phyloP scores from a whole-genome alignment of 2,329 filamentous ascomycete genomes.

The Xylaria multiplex region DNA sequence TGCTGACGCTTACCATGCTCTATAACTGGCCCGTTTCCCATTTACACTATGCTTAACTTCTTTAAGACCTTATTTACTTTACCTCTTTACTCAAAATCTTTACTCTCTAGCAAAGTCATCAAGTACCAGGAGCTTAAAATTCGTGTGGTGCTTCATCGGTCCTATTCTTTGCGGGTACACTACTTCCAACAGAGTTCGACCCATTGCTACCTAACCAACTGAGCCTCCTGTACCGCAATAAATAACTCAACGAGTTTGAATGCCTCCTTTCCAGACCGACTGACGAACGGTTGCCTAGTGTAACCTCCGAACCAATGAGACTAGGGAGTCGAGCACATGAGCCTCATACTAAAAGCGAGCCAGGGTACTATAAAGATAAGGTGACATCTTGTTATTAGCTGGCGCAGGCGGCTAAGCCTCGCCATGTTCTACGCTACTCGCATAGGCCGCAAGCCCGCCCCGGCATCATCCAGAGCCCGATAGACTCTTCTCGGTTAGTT shows the following conservation, averaged over 20 bases:
- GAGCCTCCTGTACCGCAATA: background rate
- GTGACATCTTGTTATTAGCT: constrained; percentile 28
- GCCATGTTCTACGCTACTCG: constrained; percentile 4
- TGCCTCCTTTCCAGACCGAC: background rate
- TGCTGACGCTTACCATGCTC: too few relatives aligned
- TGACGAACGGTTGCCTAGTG: background rate
- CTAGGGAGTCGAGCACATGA: background rate
- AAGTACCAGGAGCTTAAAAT: too few relatives aligned
- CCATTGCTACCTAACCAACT: background rate
- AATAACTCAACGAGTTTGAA: background rate
- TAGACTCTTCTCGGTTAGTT: too few relatives aligned
- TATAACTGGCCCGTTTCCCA: too few relatives aligned
- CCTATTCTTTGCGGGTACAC: too few relatives aligned
- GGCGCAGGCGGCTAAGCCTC: constrained; percentile 19
- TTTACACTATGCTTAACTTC: too few relatives aligned
- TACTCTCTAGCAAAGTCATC: too few relatives aligned
- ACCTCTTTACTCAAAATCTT: too few relatives aligned
- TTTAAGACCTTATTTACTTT: too few relatives aligned
- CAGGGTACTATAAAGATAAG: constrained; percentile 27
- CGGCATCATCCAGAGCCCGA: too few relatives aligned
- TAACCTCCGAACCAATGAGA: constrained; percentile 1
- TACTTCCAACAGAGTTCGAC: too few relatives aligned
- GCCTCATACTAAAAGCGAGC: constrained; percentile 10
- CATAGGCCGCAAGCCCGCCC: background rate
- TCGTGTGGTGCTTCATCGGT: too few relatives aligned